A percentile compares a stretch with the other conserved stretches of the same genome.
These are phyloP conservation scores for Penicillium flavigenum DNA, from an alignment of 495 filamentous ascomycete species.

Conservation along the genomic window DNA sequence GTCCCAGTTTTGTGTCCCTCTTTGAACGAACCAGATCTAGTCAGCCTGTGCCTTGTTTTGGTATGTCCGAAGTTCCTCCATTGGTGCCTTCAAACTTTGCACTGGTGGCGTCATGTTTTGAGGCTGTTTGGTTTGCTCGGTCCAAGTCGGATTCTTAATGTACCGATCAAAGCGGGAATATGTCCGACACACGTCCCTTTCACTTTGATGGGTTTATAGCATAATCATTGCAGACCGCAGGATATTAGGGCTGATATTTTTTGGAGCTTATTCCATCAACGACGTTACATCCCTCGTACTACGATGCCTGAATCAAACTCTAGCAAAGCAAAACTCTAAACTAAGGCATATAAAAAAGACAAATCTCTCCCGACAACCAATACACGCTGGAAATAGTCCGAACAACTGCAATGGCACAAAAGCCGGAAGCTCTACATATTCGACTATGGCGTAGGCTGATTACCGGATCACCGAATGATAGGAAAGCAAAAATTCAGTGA, in stretches of 20 bases:
- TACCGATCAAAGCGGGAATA: neutral
- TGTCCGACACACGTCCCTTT: neutral
- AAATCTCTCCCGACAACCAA: too few relatives aligned
- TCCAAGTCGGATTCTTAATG: neutral
- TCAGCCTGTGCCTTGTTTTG: neutral
- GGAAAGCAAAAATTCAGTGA: constrained; percentile 26
- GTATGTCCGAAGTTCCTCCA: neutral
- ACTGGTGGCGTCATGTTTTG: neutral
- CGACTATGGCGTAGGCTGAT: neutral
- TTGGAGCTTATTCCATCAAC: neutral
- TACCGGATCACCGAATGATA: neutral
- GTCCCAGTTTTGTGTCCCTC: neutral
- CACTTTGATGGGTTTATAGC: neutral
- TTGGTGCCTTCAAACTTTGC: neutral
- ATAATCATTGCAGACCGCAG: neutral
- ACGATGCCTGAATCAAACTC: too few relatives aligned
- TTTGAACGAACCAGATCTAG: neutral
- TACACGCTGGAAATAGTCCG: too few relatives aligned
- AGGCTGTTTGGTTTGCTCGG: neutral
- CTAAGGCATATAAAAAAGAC: neutral
- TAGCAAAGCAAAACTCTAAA: neutral
- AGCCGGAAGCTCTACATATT: neutral
- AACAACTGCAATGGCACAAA: too few relatives aligned
- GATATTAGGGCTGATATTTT: neutral
- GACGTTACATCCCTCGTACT: neutral